Evolutionary conservation across 306 rosid genomes (phyloP).

Genomic region (Macrotyloma uniflorum): DNA sequence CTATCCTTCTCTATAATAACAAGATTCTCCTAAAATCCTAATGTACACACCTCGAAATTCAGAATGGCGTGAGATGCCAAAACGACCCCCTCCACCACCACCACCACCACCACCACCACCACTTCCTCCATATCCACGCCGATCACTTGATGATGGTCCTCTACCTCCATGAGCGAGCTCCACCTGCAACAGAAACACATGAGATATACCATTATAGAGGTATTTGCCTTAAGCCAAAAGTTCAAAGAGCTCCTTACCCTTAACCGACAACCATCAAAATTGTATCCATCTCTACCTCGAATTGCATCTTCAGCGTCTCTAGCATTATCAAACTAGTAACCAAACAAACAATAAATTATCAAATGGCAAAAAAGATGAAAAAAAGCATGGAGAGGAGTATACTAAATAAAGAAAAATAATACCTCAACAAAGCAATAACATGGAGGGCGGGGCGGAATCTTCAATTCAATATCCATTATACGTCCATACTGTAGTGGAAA

Average conservation of each 20-base stretch:
- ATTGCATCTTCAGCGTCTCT: conserved; percentile 98
- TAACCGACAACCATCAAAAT: conserved; percentile 95
- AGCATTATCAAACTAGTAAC: conserved; percentile 82
- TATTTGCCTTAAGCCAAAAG: not conserved
- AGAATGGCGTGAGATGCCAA: conserved; percentile 93
- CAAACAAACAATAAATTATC: conserved; percentile 28
- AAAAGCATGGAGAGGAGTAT: not conserved
- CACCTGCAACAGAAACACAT: conserved; percentile 60
- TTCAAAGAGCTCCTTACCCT: conserved; percentile 58
- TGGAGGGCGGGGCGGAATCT: conserved; percentile 97
- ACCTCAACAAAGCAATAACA: conserved; percentile 99
- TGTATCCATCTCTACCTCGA: conserved; percentile 96
- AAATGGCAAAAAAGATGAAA: not conserved
- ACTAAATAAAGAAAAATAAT: not conserved
- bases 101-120: conserved; percentile 51
- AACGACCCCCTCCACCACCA: conserved; percentile 64
- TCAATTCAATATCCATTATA: conserved; percentile 87
- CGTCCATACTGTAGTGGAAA: conserved; percentile 87
- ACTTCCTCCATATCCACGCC: conserved; percentile 63
- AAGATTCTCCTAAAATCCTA: not conserved
- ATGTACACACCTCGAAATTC: conserved; percentile 78
- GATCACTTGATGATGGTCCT: conserved; percentile 94
- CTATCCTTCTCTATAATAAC: not conserved
- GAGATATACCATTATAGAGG: conserved; percentile 6
- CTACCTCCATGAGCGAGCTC: conserved; percentile 99